These are phyloP conservation scores for Setaria italica DNA, from an alignment of 202 grass and related monocot species.

Conservation along the genomic window DNA sequence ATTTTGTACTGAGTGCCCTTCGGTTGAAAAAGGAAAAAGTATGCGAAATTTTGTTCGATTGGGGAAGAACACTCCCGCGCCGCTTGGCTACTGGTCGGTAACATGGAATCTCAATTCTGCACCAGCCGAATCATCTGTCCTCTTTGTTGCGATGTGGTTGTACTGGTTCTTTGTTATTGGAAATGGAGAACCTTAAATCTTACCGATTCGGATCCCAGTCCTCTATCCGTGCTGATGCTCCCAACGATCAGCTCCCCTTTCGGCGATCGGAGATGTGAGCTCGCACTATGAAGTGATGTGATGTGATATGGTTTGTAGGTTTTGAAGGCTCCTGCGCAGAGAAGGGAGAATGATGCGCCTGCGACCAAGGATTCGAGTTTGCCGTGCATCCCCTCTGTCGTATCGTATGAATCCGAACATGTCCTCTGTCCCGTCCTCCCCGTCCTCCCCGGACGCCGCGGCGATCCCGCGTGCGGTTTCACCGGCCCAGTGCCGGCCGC, in stretches of 20 bases:
- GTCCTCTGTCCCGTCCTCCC: neutral
- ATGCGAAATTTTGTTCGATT: neutral
- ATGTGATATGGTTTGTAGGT: neutral
- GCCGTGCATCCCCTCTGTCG: neutral
- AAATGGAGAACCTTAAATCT: neutral
- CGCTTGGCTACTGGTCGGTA: neutral
- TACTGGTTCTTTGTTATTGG: neutral
- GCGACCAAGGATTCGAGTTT: neutral
- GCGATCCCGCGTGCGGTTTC: conserved; percentile 30
- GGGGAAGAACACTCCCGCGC: neutral
- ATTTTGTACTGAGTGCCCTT: neutral
- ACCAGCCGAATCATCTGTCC: neutral
- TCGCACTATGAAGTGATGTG: neutral
- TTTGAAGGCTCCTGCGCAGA: neutral
- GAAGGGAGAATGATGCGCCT: neutral
- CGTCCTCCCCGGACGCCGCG: neutral
- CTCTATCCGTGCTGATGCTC: neutral
- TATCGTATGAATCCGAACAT: neutral
- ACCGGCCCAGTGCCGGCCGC: neutral
- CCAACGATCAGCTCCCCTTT: neutral
- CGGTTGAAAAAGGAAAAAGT: neutral
- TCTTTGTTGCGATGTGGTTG: neutral
- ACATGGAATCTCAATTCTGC: neutral
- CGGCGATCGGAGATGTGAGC: neutral
- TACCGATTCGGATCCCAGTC: neutral